Base-by-base conservation (phyloP, 768 basidiomycete species). In the Lyophyllum shimeji region DNA sequence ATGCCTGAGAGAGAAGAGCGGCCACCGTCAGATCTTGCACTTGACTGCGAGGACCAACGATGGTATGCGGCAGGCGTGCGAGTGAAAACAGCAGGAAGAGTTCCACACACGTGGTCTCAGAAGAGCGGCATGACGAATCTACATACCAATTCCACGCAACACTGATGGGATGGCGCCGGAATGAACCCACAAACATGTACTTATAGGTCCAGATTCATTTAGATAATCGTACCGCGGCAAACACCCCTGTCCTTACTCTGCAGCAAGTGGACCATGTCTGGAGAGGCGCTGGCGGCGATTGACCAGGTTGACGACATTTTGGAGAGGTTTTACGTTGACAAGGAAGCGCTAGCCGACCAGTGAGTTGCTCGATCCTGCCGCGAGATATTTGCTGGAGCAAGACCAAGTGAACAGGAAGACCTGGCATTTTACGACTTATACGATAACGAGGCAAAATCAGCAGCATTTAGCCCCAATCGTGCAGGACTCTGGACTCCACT, bases 241-340 rank as follows among this genome's bases (percentile, higher is more conserved):
- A 20, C 44, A 3, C n/a, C 33, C 48, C 23, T 2, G 29, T 49
- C 18, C 33, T 25, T 21, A 20, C 29, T 39, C 20, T 24, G 18
- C n/a, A 2, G 15, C 29, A 3, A 24, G 2, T 5, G 17, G 33
- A 20, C 34, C 7, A 49, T 49, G 48, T 37, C 48, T 13, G 33
- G 33, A 13, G 18, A 53, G 7, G 33, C 20, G 18, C 52, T 23
- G 3, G 27, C 15, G 45, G n/a, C 45, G 7, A 18, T 24, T 9
- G 52, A 53, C 33, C 44, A 53, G 12, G 52, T 53, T 25, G 33
- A 46, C 40, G 52, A 46, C n/a, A 53, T 53, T 42, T 7, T 53
- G 15, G 44, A 53, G n/a, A 45, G 46, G 21, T 53, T 53, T 20
- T 53, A 46, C 23, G 18, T 18, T 18, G 33, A 23, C 21, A 33